Evolutionary conservation across 2,329 filamentous ascomycete genomes (phyloP), one percentile per base, ranked within the genome.

Genomic region (Botrytis squamosa): DNA sequence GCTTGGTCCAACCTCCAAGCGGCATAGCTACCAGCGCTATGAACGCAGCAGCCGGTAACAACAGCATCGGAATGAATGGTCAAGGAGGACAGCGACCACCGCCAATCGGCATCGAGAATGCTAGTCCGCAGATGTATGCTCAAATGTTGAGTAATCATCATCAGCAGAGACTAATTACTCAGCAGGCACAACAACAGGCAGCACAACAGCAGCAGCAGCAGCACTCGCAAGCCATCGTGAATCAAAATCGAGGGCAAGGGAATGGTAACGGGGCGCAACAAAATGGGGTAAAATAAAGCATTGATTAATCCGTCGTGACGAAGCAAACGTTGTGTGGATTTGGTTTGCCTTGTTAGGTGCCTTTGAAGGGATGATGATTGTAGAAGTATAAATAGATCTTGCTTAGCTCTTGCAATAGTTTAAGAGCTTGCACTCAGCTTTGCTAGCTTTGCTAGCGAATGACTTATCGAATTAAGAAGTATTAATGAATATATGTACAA

Each of bases 101-200:
- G 38, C 75, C 77, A 16, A 68, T 57, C 38, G 77, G 77, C 29
- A 83, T 86, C 79, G 84, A 74, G 40, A 73, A 85, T 74, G 83
- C 83, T 42, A 82, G 84, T 71, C 80, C 80, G 18, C 85, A 87
- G 76, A 80, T 84, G 36, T 87, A 85, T 77, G 86, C 86, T 52
- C 85, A 86, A n/a, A 84, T 86, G 82, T 84, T 88, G 82, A 83
- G 85, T 59, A 71, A 71, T 25, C 84, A 85, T 69, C 84, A 86
- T 46, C 86, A 87, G 76, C 71, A 73, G 60, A 69, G 66, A 49
- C 38, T 72, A 49, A 57, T 57, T 29, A 57, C 52, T 57, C 52
- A 57, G 52, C 52, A 57, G 52, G n/a, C 52, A 57, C 52, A 57
- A 57, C 52, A 57, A 18, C 52, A 57, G n/a, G n/a, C 71, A 72